phyloP scores from a whole-genome alignment of 106 monocot species.

The Dendrobium officinale region DNA sequence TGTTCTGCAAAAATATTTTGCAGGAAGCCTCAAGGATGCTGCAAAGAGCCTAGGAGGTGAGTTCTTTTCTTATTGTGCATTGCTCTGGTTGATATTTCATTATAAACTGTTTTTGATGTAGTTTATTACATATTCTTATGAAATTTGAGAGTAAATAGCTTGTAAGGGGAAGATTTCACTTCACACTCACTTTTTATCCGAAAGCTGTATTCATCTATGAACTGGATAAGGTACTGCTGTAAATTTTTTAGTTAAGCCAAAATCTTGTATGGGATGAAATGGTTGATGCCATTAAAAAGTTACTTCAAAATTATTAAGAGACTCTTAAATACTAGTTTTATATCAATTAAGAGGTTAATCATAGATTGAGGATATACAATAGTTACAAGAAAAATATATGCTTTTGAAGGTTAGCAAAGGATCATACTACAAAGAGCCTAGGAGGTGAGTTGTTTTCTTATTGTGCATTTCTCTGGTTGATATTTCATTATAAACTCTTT shows the following conservation, averaged over 20 bases:
- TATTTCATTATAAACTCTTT: not conserved
- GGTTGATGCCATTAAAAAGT: no score
- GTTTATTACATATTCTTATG: not conserved
- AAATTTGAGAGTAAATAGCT: not conserved
- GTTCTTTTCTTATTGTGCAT: not conserved
- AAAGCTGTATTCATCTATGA: not conserved
- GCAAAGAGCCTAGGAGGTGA: conserved; percentile 87
- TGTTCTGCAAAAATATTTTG: conserved; percentile 83
- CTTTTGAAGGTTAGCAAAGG: no score
- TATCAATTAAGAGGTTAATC: no score
- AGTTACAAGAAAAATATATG: no score
- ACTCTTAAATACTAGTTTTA: no score
- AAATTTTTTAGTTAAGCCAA: no score
- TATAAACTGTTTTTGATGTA: not conserved
- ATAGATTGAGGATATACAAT: no score
- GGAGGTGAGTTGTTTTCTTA: conserved; percentile 44
- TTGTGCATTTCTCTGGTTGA: no score
- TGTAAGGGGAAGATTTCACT: not conserved
- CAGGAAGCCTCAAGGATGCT: conserved; percentile 94
- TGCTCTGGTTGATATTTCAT: no score
- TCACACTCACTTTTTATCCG: not conserved
- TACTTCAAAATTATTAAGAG: no score
- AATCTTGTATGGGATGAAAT: no score
- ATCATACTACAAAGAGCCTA: conserved; percentile 71
- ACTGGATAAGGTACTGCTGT: no score